phyloP scores from a whole-genome alignment of 345 rosid genomes.

The Populus euphratica region DNA sequence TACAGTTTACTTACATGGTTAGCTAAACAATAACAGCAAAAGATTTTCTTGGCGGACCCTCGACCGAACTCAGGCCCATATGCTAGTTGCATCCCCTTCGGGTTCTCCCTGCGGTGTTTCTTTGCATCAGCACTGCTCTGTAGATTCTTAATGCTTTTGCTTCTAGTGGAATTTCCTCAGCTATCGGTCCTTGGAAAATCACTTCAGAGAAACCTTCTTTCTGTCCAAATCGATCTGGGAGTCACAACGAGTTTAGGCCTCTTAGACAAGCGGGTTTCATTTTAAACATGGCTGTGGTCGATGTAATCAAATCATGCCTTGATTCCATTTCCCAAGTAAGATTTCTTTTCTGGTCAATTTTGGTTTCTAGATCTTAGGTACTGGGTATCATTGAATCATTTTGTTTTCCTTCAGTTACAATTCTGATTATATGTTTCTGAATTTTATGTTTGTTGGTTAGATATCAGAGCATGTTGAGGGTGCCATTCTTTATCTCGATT shows the following conservation, averaged over 20 bases:
- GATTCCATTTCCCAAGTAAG: slow-evolving; percentile 77
- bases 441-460: slow-evolving; percentile 29
- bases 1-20: too few relatives aligned
- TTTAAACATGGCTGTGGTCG: slow-evolving; percentile 53
- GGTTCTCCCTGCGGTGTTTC: too few relatives aligned
- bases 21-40: too few relatives aligned
- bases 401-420: neutral
- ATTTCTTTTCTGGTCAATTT: neutral
- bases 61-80: too few relatives aligned
- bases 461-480: slow-evolving; percentile 65
- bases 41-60: too few relatives aligned
- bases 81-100: too few relatives aligned
- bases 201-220: too few relatives aligned
- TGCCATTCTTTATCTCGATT: slow-evolving; percentile 72
- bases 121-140: too few relatives aligned
- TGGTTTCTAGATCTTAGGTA: neutral
- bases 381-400: neutral
- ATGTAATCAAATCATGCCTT: slow-evolving; percentile 69
- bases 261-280: neutral
- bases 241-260: too few relatives aligned
- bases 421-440: neutral
- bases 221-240: neutral
- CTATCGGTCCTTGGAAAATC: too few relatives aligned
- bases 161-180: too few relatives aligned
- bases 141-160: too few relatives aligned